Evolutionary conservation across 345 rosid genomes (phyloP).

Genomic region (Eutrema yunnanense): DNA sequence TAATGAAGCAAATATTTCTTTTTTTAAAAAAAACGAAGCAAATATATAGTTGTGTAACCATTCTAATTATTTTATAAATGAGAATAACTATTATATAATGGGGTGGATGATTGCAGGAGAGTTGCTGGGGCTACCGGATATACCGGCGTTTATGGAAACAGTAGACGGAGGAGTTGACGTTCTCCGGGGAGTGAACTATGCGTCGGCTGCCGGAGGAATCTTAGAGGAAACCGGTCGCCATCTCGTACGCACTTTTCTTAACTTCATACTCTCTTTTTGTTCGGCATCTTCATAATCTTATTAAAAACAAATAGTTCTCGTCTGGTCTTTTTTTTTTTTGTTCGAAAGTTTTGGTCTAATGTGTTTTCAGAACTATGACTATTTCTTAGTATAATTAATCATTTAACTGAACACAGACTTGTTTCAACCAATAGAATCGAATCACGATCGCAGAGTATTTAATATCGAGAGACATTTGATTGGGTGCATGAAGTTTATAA

Average conservation of each 20-base stretch:
- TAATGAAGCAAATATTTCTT: neutral
- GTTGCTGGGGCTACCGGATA: conserved; percentile 51
- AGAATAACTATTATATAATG: neutral
- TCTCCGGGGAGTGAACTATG: conserved; percentile 63
- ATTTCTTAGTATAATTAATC: neutral
- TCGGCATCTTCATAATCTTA: no score
- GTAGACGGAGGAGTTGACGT: conserved; percentile 33
- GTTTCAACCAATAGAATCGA: neutral
- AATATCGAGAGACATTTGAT: neutral
- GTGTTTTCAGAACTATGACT: neutral
- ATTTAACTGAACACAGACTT: neutral
- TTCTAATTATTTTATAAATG: neutral
- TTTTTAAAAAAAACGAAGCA: neutral
- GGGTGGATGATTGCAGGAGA: conserved; percentile 38
- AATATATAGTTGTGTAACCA: neutral
- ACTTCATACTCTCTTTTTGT: neutral
- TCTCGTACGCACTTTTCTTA: conserved; percentile 25
- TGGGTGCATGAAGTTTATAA: conserved; percentile 6
- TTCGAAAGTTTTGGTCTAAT: no score
- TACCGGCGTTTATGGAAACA: conserved; percentile 52
- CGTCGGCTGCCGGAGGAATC: conserved; percentile 89
- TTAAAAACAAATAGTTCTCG: neutral
- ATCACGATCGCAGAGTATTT: neutral
- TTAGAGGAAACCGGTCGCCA: conserved; percentile 62
- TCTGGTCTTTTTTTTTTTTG: neutral